These are phyloP conservation scores for Cryptosporidium muris DNA, from an alignment of 169 alveolate genomes.

Conservation along the genomic window DNA sequence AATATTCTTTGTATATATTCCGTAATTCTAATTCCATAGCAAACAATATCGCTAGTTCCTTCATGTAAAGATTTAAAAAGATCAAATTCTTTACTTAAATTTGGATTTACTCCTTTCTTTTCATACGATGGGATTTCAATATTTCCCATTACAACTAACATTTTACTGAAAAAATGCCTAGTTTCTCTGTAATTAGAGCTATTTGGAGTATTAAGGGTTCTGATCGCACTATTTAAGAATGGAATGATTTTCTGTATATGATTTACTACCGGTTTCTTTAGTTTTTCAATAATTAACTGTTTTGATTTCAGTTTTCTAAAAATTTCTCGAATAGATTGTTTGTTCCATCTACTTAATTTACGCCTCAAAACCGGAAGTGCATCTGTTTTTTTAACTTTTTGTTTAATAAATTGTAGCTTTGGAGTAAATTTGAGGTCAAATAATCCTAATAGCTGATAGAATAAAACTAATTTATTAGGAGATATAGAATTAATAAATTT, in stretches of 20 bases:
- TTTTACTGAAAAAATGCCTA: conserved; percentile 11
- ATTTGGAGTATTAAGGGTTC: background rate
- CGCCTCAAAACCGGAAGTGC: background rate
- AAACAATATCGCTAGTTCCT: background rate
- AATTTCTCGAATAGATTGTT: conserved; percentile 1
- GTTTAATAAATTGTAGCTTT: no score
- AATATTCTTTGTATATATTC: conserved; percentile 21
- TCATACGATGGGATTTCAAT: conserved; percentile 7
- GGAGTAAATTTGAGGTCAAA: no score
- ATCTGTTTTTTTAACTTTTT: no score
- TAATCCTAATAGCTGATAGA: no score
- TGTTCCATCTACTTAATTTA: conserved; percentile 25
- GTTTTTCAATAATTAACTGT: conserved; percentile 7
- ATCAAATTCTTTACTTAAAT: no score
- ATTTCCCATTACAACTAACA: conserved; percentile 2
- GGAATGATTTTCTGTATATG: conserved; percentile 17
- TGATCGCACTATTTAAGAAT: conserved; percentile 2
- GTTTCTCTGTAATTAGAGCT: conserved; percentile 4
- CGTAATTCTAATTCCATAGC: conserved; percentile 8
- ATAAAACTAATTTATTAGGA: no score
- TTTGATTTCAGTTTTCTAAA: background rate
- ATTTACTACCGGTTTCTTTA: conserved; percentile 9
- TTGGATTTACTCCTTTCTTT: no score
- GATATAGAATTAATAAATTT: no score
- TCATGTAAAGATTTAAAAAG: background rate